A percentile compares a stretch with the other conserved stretches of the same genome.
These are phyloP conservation scores for Linum tenue DNA, from an alignment of 345 rosid species.

Conservation along the genomic window DNA sequence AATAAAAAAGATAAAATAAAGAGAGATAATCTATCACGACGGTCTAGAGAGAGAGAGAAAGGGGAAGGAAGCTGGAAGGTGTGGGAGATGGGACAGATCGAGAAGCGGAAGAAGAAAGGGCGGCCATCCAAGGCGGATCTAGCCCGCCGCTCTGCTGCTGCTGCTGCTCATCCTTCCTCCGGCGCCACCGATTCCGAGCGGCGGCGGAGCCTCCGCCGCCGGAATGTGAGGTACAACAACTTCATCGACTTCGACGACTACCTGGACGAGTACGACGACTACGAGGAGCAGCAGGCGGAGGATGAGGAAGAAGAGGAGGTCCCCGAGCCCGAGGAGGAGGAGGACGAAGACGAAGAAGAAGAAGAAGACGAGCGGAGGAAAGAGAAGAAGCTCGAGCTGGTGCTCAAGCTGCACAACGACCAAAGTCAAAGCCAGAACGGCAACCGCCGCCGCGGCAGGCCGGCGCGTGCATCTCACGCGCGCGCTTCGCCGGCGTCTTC, in stretches of 20 bases:
- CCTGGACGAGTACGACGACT: constrained; percentile 51
- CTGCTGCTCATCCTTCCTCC: constrained; percentile 17
- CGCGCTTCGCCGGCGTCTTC: not conserved
- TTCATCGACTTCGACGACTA: constrained; percentile 70
- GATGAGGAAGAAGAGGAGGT: constrained; percentile 27
- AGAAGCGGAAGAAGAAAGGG: constrained; percentile 88
- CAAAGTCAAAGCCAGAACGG: not conserved
- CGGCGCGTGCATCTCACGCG: not conserved
- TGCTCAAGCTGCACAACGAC: constrained; percentile 48
- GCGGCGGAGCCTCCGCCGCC: constrained; percentile 62
- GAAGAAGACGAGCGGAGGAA: constrained; percentile 38
- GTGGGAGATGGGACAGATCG: constrained; percentile 75
- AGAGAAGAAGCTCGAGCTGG: constrained; percentile 76
- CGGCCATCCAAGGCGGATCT: constrained; percentile 95
- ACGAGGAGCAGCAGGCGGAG: constrained; percentile 4
- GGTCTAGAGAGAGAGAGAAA: constrained; percentile 22
- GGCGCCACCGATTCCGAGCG: constrained; percentile 26
- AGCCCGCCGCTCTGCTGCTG: constrained; percentile 32
- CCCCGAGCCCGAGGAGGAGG: constrained; percentile 1
- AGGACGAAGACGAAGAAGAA: constrained; percentile 29
- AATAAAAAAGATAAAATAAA: constrained; percentile 21
- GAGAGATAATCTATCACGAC: constrained; percentile 15
- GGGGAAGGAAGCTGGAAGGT: constrained; percentile 2
- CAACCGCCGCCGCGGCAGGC: not conserved
- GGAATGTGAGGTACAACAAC: constrained; percentile 66